Evolutionary conservation across 2,329 filamentous ascomycete genomes (phyloP), one percentile per base, ranked within the genome.

Genomic region (Chaetothyriales sp.): DNA sequence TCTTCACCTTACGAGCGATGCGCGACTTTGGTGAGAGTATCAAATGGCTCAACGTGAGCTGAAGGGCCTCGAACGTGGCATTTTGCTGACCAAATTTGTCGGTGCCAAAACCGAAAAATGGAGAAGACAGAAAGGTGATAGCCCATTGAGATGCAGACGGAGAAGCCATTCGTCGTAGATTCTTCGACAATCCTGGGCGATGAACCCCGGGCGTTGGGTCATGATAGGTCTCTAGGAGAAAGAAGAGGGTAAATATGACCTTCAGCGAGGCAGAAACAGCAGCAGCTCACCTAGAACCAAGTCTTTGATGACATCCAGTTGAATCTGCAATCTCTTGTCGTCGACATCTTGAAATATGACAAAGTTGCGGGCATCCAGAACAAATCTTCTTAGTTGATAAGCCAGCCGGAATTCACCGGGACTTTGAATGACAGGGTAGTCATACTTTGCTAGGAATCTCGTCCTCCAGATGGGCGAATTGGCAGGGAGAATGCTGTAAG

Each of bases 341-440:
- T 58, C 54, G 9, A 49, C 48, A 12, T 59, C 50, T 18, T 49
- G 54, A 48, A 67, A 65, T n/a, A 53, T 57, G 6, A 66, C 59
- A 3, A 53, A 51, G 32, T 61, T 57, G 0, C 52, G 43, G 2
- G 10, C 32, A 10, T 47, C 26, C 12, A 71, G 57, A 6, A 67
- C 63, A 28, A 67, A 58, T 5, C 61, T 53, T n/a, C 68, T 64
- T 25, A 60, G 59, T 47, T 65, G 56, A 50, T 70, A 69, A 39
- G 68, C 66, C 0, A 51, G 25, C 25, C 58, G 61, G 22, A 68
- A 57, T 19, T 66, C 60, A 1, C 46, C 36, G 2, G 60, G 57
- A 6, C 47, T 43, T 39, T 52, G 53, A 10, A 60, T 51, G 0
- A 47, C 42, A 1, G 60, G 60, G 10, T 62, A 48, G 45, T 70